Base-by-base conservation (phyloP, 345 rosid species). In the Clarkia xantiana region DNA sequence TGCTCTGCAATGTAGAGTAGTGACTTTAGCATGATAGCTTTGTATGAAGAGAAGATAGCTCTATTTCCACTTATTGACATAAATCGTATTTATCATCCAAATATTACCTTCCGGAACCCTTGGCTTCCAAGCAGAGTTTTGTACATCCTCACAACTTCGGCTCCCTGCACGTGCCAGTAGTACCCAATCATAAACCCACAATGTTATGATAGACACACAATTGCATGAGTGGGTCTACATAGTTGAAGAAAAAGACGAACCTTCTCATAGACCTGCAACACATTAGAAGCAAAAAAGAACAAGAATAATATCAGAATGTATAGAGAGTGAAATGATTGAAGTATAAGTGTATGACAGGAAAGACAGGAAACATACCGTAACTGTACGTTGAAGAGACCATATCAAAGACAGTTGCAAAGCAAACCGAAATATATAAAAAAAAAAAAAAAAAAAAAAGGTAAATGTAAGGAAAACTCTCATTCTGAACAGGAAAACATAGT, bases 71-170 rank as follows among this genome's bases (percentile, higher is more conserved):
- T 23, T 36, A 22, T 22, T 14, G 36, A 45, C 38, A 15, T 34
- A 14, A 40, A 39, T 23, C 47, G 18, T 18, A 25, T 19, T 2
- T 20, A 39, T 18, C 18, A 5, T 45, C 23, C 17, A 45, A 45
- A 49, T 53, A 57, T 52, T 71, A 91, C 99, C 85, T 84, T 82
- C 61, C 91, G 74, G 70, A 93, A 93, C 39, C 99, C 99, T 61
- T 78, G 71, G 64, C 63, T 80, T 54, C 96, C 99, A 44, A 93
- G 65, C 56, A 93, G 64, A 59, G 96, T 93, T 75, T 93, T 93
- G 94, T 93, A 93, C 99, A 93, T 93, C 91, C 96, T 75, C 49
- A 93, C 99, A 56, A 87, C 99, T 76, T 93, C 96, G 62, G 96
- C 99, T 71, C 99, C 99, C 99, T 93, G 65, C 56, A 62, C 15